Percentiles rank a stretch among this genome's conserved stretches.
These are phyloP conservation scores for Lyophyllum semitale DNA, from an alignment of 768 basidiomycete genomes.

Conservation along the genomic window DNA sequence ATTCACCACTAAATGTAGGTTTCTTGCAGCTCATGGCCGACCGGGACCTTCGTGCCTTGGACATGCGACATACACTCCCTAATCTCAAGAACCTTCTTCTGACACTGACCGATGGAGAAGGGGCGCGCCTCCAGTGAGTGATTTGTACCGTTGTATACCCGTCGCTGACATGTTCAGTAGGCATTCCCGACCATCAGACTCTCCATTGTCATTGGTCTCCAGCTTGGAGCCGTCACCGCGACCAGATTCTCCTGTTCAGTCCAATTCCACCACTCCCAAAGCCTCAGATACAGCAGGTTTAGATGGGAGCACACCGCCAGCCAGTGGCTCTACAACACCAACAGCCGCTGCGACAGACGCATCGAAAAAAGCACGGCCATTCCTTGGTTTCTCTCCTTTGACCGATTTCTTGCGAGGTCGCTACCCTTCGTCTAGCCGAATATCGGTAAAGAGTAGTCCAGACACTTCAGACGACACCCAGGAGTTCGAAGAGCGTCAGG, in stretches of 20 bases:
- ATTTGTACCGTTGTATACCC: constrained; percentile 2
- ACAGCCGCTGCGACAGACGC: constrained; percentile 41
- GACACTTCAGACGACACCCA: constrained; percentile 14
- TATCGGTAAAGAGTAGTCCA: constrained; percentile 13
- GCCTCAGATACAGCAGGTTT: constrained; percentile 24
- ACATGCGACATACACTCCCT: constrained; percentile 94
- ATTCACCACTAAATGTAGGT: constrained; percentile 9
- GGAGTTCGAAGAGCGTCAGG: constrained; percentile 13
- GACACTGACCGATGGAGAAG: constrained; percentile 76
- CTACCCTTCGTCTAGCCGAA: constrained; percentile 50
- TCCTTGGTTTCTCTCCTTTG: constrained; percentile 64
- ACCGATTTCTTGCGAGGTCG: constrained; percentile 65
- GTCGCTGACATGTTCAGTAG: constrained; percentile 21
- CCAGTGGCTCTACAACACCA: constrained; percentile 62
- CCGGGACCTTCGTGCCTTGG: constrained; percentile 83
- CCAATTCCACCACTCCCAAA: constrained; percentile 36
- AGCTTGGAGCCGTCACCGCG: constrained; percentile 23
- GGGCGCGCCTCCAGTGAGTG: constrained; percentile 47
- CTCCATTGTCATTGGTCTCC: constrained; percentile 28
- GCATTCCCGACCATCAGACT: constrained; percentile 20
- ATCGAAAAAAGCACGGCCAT: constrained; percentile 42
- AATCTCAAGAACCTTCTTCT: constrained; percentile 94
- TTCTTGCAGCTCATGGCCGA: constrained; percentile 81
- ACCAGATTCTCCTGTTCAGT: constrained; percentile 24
- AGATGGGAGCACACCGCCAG: constrained; percentile 43